phyloP scores from a whole-genome alignment of 495 filamentous ascomycete genomes.

The Letharia columbiana region DNA sequence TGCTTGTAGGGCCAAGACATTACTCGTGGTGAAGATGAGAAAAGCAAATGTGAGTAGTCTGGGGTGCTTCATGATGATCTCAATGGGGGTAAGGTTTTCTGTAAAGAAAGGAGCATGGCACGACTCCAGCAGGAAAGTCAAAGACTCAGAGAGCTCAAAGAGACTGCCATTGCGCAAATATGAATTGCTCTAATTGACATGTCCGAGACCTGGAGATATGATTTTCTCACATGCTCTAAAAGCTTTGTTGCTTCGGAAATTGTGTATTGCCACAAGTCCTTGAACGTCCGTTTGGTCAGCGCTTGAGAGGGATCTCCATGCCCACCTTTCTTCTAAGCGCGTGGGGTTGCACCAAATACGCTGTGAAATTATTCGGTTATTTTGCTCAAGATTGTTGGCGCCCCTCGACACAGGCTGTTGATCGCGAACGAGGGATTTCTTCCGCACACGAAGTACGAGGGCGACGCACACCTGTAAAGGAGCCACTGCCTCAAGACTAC shows the following conservation, averaged over 20 bases:
- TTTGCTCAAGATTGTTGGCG: background rate
- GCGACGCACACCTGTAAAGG: background rate
- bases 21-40: background rate
- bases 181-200: too few species aligned
- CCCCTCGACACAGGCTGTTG: background rate
- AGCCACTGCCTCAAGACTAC: background rate
- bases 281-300: background rate
- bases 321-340: background rate
- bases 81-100: too few species aligned
- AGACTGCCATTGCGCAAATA: background rate
- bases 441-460: background rate
- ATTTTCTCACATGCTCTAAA: background rate
- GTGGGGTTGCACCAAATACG: background rate
- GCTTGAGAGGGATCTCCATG: background rate
- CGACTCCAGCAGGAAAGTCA: background rate
- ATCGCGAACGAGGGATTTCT: background rate
- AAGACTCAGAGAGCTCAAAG: background rate
- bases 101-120: background rate
- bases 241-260: background rate
- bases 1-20: background rate
- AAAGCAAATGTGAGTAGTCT: background rate
- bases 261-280: background rate
- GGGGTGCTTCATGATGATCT: background rate
- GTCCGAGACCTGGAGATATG: background rate
- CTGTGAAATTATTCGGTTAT: background rate